Evolutionary conservation across 148 eudicot species (phyloP), one percentile per base, ranked within the genome.

Genomic region (Rhododendron williamsianum): DNA sequence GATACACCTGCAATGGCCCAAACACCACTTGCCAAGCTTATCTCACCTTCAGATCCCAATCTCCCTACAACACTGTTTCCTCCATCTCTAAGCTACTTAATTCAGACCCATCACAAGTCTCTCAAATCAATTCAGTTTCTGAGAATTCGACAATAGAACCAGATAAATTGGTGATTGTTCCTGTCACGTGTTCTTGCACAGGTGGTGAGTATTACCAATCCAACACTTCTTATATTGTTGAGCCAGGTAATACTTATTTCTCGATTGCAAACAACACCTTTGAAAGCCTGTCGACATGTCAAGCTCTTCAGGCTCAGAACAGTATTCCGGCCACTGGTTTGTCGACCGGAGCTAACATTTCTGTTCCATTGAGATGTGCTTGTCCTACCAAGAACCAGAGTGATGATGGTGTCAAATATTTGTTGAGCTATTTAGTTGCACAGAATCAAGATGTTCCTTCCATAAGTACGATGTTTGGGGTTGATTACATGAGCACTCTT

Each of bases 351-450:
- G 81, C 87, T 30, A 91, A 83, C 43, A 83, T 96, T 25, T 84
- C 54, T n/a, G 90, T 96, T 71, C 99, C 99, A 60, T 30, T 96
- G 15, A 91, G 98, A 80, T 96, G 99, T 86, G 98, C 96, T 77
- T 96, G 99, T 88, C 99, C 98, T 65, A 96, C 98, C 1, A 88
- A 78, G 84, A 90, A 85, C 27, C 99, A 96, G 78, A 86, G 83
- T 54, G 88, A 82, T 38, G 63, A 36, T 27, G 98, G 98, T 67
- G 89, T 92, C 3, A 93, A 84, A 81, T 96, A 92, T 85, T 86
- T 97, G 10, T 86, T 95, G 89, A 94, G 92, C 90, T 97, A 91
- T 89, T 87, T 93, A 2, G 36, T 94, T 51, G 43, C 90, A 41
- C 23, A 56, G 2, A 87, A 85, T 12, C 81, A 95, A 52, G 19